A percentile compares a stretch with the other conserved stretches of the same genome.
Evolutionary conservation across 2,329 filamentous ascomycete species (phyloP).

Genomic region (Venturia aucupariae): DNA sequence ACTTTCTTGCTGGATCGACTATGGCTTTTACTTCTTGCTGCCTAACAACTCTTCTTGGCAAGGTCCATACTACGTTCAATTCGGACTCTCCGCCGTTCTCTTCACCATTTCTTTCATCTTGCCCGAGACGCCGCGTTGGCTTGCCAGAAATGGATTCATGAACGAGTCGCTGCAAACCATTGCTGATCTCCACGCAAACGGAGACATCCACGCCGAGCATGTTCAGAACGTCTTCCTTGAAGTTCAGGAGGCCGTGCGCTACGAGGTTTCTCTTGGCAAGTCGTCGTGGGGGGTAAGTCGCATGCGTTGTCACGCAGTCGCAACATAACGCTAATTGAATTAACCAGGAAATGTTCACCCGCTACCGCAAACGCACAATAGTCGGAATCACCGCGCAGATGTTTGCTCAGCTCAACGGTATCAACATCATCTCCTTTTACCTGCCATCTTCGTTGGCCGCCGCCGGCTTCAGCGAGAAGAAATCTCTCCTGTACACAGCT

Average conservation of each 20-base stretch:
- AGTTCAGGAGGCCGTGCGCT: slow-evolving; percentile 28
- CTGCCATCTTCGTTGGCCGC: slow-evolving; percentile 23
- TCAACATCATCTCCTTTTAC: slow-evolving; percentile 37
- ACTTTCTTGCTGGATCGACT: slow-evolving; percentile 13
- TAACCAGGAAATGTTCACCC: slow-evolving; percentile 32
- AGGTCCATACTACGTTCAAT: neutral
- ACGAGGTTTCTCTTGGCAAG: slow-evolving; percentile 28
- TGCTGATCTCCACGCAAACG: slow-evolving; percentile 31
- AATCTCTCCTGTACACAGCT: slow-evolving; percentile 33
- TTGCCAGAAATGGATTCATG: slow-evolving; percentile 33
- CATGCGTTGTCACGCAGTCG: too few species aligned
- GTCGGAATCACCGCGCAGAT: slow-evolving; percentile 34
- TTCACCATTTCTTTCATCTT: slow-evolving; percentile 25
- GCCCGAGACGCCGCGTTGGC: slow-evolving; percentile 33
- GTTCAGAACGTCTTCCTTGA: slow-evolving; percentile 21
- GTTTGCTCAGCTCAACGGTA: slow-evolving; percentile 34
- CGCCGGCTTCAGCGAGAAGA: slow-evolving; percentile 29
- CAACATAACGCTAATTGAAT: slow-evolving; percentile 16
- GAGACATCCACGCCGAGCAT: slow-evolving; percentile 26
- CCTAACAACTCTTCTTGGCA: neutral
- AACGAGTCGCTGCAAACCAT: slow-evolving; percentile 32
- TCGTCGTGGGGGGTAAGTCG: slow-evolving; percentile 24
- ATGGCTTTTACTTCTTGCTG: neutral
- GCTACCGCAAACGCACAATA: slow-evolving; percentile 34
- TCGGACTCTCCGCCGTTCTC: slow-evolving; percentile 13